These are phyloP conservation scores for Clitoria ternatea DNA, from an alignment of 306 rosid species.

Conservation along the genomic window DNA sequence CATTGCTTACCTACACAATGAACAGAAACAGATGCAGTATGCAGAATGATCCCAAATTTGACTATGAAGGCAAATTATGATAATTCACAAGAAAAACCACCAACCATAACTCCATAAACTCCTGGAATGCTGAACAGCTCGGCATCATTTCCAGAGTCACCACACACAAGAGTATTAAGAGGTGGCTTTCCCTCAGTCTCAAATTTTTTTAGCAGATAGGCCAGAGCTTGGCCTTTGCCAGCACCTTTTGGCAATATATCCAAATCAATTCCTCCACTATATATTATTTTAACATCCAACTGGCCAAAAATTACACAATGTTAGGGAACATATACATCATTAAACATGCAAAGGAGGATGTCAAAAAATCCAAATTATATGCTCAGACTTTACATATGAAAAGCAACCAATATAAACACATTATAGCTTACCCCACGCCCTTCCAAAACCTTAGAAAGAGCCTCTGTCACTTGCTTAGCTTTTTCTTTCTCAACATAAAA, in stretches of 20 bases:
- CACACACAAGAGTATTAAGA: slow-evolving; percentile 79
- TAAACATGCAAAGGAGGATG: not conserved
- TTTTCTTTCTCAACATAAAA: slow-evolving; percentile 75
- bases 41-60: slow-evolving; percentile 2
- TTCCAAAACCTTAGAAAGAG: slow-evolving; percentile 60
- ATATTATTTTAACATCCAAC: slow-evolving; percentile 96
- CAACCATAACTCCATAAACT: slow-evolving; percentile 92
- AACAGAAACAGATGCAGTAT: slow-evolving; percentile 16
- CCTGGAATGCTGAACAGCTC: slow-evolving; percentile 91
- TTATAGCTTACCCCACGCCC: slow-evolving; percentile 62
- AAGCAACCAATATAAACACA: not conserved
- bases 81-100: slow-evolving; percentile 35
- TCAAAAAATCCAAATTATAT: not conserved
- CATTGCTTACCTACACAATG: slow-evolving; percentile 82
- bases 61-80: not conserved
- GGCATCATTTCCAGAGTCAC: slow-evolving; percentile 98
- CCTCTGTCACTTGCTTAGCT: slow-evolving; percentile 61
- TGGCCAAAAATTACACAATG: slow-evolving; percentile 36
- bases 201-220: slow-evolving; percentile 80
- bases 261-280: slow-evolving; percentile 94
- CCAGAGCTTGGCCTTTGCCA: slow-evolving; percentile 99
- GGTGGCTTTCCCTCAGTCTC: slow-evolving; percentile 68
- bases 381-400: not conserved
- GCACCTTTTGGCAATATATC: slow-evolving; percentile 93
- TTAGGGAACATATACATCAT: slow-evolving; percentile 13